Percentiles rank a stretch among this genome's conserved stretches.
These are phyloP conservation scores for Vigna reflexopilosa DNA, from an alignment of 306 rosid species.

Conservation along the genomic window DNA sequence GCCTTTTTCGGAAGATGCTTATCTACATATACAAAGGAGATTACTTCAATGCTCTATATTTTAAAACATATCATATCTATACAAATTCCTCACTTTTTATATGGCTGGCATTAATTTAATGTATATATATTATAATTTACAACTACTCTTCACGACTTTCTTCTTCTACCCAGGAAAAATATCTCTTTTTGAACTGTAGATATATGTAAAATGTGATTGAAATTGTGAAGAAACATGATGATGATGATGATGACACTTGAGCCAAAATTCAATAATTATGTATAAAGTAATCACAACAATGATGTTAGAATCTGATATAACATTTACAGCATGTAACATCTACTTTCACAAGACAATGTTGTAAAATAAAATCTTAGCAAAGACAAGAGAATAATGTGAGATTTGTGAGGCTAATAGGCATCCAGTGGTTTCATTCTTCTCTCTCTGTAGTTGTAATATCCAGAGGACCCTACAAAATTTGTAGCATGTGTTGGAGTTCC, in stretches of 20 bases:
- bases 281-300: slow-evolving; percentile 6
- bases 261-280: neutral
- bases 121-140: neutral
- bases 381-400: slow-evolving; percentile 35
- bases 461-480: slow-evolving; percentile 38
- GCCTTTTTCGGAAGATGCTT: neutral
- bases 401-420: slow-evolving; percentile 9
- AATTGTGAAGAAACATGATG: slow-evolving; percentile 29
- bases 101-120: neutral
- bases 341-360: no score
- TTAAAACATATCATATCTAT: neutral
- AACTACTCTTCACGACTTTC: neutral
- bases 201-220: neutral
- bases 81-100: neutral
- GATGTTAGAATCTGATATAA: neutral
- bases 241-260: slow-evolving; percentile 12
- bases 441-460: slow-evolving; percentile 23
- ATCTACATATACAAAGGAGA: neutral
- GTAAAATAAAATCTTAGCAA: slow-evolving; percentile 38
- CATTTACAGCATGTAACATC: no score
- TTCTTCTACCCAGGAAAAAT: neutral
- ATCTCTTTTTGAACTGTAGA: neutral
- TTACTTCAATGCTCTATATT: neutral
- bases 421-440: neutral
- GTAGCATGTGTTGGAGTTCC: slow-evolving; percentile 43